phyloP scores from a whole-genome alignment of 2,329 filamentous ascomycete species.

The Pseudocercospora eumusae region DNA sequence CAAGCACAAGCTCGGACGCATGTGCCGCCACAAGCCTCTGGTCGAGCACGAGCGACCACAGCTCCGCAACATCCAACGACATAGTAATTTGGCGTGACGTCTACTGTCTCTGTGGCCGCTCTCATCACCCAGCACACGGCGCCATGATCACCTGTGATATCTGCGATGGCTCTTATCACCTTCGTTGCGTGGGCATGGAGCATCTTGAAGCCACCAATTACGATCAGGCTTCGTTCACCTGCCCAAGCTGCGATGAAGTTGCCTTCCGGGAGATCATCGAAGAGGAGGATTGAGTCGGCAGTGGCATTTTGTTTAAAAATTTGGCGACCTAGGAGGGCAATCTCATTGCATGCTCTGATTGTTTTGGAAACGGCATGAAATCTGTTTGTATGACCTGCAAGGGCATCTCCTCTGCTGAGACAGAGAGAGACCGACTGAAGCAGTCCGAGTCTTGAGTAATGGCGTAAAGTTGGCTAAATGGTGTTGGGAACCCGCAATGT shows the following conservation, averaged over 20 bases:
- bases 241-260: conserved; percentile 8
- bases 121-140: conserved; percentile 8
- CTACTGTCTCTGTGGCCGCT: conserved; percentile 10
- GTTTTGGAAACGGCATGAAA: not conserved
- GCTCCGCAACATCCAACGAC: conserved; percentile 1
- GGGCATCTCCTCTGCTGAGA: not conserved
- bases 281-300: not conserved
- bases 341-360: not conserved
- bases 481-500: not conserved
- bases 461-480: not conserved
- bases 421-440: not conserved
- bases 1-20: not conserved
- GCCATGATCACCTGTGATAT: conserved; percentile 9
- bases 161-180: conserved; percentile 11
- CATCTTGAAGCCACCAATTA: conserved; percentile 3
- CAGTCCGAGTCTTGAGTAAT: not conserved
- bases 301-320: not conserved
- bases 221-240: conserved; percentile 6
- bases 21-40: not conserved
- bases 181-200: conserved; percentile 9
- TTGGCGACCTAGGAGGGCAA: not conserved
- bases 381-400: not conserved
- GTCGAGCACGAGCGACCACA: not conserved
- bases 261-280: conserved; percentile 5
- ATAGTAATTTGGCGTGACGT: conserved; percentile 4